Evolutionary conservation across 2,329 filamentous ascomycete genomes (phyloP).

Genomic region (Teratosphaeria gauchensis): DNA sequence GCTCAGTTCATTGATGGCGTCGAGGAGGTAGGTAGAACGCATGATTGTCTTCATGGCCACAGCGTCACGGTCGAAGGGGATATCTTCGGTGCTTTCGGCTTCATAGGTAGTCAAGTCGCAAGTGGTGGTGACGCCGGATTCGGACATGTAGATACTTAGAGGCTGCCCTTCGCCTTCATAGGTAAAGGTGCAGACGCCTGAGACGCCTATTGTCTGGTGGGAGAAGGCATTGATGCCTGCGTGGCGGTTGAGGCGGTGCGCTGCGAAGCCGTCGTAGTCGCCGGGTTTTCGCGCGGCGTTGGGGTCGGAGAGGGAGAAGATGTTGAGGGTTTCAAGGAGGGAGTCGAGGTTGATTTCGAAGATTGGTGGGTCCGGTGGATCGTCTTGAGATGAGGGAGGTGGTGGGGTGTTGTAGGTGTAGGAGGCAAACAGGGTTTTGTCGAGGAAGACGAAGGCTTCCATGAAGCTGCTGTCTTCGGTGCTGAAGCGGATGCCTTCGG

Average conservation of each 20-base stretch:
- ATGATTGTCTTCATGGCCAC: constrained; percentile 92
- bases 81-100: constrained; percentile 50
- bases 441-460: constrained; percentile 80
- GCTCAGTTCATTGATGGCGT: constrained; percentile 59
- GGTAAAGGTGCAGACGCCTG: constrained; percentile 74
- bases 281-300: constrained; percentile 22
- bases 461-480: constrained; percentile 83
- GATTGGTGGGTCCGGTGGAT: constrained; percentile 45
- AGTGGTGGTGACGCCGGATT: constrained; percentile 76
- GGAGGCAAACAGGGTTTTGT: constrained; percentile 78
- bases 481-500: constrained; percentile 76
- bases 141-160: constrained; percentile 76
- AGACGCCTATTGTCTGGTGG: constrained; percentile 70
- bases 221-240: constrained; percentile 61
- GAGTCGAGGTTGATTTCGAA: constrained; percentile 85
- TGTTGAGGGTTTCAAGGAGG: constrained; percentile 87
- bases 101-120: constrained; percentile 81
- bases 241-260: constrained; percentile 27
- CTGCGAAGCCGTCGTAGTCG: constrained; percentile 29
- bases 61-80: constrained; percentile 74
- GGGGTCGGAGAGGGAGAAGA: constrained; percentile 62
- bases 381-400: constrained; percentile 29
- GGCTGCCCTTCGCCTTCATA: constrained; percentile 68
- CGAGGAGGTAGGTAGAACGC: constrained; percentile 63
- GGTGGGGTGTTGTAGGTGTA: constrained; percentile 57